Evolutionary conservation across 2,329 filamentous ascomycete species (phyloP), one percentile per base, ranked within the genome.

Genomic region (Chrysosporium keratinophilum): DNA sequence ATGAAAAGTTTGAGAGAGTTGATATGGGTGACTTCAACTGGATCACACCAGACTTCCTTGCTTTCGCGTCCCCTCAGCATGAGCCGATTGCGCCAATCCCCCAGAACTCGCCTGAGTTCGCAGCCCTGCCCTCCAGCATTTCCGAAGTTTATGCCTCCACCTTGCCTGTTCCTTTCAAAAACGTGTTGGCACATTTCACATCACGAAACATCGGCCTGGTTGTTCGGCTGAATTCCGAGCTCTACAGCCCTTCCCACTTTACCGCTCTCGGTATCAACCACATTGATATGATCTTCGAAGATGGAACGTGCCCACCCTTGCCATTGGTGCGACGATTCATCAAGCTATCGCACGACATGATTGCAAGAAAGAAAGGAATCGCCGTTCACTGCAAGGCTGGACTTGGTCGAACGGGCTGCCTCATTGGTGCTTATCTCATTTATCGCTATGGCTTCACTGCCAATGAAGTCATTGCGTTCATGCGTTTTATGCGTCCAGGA

Each of bases 1-100:
- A 98, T 68, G 93, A 98, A 73, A 85, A 81, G 67, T 98, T 82
- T 64, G 93, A 98, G 74, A 81, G 93, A 55, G 93, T 98, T 17
- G 93, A 98, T 68, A 89, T 96, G 76, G 93, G 93, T 59, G 93
- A 98, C 73, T 98, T 98, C 84, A 98, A 98, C 80, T 98, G 93
- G 93, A 81, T 98, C 56, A 95, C 90, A 5, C 90, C 91, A 7
- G 78, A 90, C 65, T 98, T 98, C 74, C 80, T 98, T 50, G 93
- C 93, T 19, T 97, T 98, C 68, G 93, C 93, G 43, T 97, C 91
- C 17, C 93, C 93, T 10, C 89, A 97, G 70, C 84, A 90, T 64
- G 78, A 81, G 54, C 87, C 89, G 4, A 80, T 85, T 11, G 78
- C 82, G 54, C 83, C 85, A 58, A 83, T 95, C 54, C 78, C 83